phyloP scores from a whole-genome alignment of 2,329 filamentous ascomycete genomes.

The Zymoseptoria brevis region DNA sequence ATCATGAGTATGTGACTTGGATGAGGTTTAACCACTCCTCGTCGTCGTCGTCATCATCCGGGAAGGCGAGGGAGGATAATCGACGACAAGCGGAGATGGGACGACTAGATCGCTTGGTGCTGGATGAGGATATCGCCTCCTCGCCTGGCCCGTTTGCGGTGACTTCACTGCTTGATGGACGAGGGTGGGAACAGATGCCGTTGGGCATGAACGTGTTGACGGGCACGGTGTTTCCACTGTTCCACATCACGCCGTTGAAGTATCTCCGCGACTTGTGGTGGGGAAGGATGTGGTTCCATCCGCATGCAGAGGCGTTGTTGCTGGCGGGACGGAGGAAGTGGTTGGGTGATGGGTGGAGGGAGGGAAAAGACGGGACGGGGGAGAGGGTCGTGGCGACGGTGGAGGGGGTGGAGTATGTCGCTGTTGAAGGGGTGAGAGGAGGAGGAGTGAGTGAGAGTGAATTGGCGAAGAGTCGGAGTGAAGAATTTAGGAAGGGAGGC shows the following conservation, averaged over 20 bases:
- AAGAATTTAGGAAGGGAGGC: slow-evolving; percentile 4
- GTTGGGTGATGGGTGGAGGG: not conserved
- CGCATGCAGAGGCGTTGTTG: slow-evolving; percentile 3
- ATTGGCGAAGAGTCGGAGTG: slow-evolving; percentile 3
- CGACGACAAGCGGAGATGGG: not conserved
- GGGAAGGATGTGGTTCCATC: slow-evolving; percentile 7
- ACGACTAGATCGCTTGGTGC: slow-evolving; percentile 8
- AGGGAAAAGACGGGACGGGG: not conserved
- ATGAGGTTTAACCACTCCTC: slow-evolving; percentile 12
- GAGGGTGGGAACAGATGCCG: slow-evolving; percentile 7
- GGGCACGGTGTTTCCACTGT: slow-evolving; percentile 8
- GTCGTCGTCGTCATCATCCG: not conserved
- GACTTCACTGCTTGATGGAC: not conserved
- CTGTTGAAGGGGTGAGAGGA: not conserved
- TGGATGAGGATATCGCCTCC: slow-evolving; percentile 5
- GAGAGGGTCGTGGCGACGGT: not conserved
- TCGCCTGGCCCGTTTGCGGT: slow-evolving; percentile 3
- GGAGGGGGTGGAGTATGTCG: not conserved
- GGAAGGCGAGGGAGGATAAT: not conserved
- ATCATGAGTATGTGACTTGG: slow-evolving; percentile 13
- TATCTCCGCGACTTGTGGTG: slow-evolving; percentile 4
- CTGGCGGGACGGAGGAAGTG: not conserved
- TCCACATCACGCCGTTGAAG: slow-evolving; percentile 9
- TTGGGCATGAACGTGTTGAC: slow-evolving; percentile 11
- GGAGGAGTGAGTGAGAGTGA: slow-evolving; percentile 1